phyloP scores from a whole-genome alignment of 2,329 filamentous ascomycete species.

The Akanthomyces uredinophilus region DNA sequence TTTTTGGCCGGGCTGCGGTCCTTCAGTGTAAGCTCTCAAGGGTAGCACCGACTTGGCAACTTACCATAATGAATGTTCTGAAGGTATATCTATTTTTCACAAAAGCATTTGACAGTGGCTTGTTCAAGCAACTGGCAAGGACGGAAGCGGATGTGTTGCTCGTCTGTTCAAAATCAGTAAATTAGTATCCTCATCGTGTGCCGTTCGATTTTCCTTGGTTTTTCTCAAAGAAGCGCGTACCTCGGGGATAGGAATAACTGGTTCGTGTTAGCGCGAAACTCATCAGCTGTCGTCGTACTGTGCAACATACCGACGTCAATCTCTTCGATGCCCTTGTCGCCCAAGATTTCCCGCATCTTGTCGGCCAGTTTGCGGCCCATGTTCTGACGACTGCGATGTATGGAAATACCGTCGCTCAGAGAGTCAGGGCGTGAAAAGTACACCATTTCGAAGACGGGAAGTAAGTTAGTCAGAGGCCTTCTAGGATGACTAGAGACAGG shows the following conservation, averaged over 20 bases:
- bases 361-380: constrained; percentile 82
- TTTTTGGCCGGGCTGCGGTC: constrained; percentile 57
- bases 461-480: not conserved
- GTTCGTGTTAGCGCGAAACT: constrained; percentile 17
- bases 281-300: not conserved
- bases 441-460: constrained; percentile 67
- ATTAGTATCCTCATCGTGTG: not conserved
- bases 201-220: too few relatives aligned
- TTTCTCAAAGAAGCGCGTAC: constrained; percentile 19
- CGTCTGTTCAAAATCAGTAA: constrained; percentile 45
- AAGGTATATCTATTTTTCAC: constrained; percentile 65
- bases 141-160: constrained; percentile 73
- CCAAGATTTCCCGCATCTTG: constrained; percentile 62
- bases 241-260: constrained; percentile 67
- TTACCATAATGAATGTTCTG: constrained; percentile 63
- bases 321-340: constrained; percentile 62
- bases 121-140: constrained; percentile 64
- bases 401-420: constrained; percentile 80
- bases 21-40: not conserved
- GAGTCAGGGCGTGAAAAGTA: constrained; percentile 83
- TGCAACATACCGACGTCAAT: constrained; percentile 58
- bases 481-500: not conserved
- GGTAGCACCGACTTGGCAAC: too few relatives aligned
- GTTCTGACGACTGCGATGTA: constrained; percentile 75
- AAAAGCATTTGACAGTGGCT: constrained; percentile 72